Evolutionary conservation across 495 filamentous ascomycete species (phyloP).

Genomic region (Penicillium coffeae): DNA sequence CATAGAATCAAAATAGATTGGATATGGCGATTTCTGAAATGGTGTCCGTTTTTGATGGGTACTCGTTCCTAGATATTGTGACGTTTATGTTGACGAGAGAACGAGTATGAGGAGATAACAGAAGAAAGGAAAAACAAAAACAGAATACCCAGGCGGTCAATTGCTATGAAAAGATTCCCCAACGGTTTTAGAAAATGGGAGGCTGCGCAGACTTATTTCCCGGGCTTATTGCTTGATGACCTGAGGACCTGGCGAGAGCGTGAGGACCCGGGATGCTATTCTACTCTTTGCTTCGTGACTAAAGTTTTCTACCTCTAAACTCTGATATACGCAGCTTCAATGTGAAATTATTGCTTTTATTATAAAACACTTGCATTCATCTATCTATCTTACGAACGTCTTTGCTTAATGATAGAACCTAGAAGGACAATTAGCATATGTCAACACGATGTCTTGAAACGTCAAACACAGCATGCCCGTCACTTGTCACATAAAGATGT

Average conservation of each 20-base stretch:
- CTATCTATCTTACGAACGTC: too few species aligned
- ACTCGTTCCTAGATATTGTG: not conserved
- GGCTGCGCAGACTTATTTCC: not conserved
- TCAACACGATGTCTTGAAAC: not conserved
- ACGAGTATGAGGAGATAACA: not conserved
- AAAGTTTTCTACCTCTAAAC: constrained; percentile 1
- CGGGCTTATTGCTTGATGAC: not conserved
- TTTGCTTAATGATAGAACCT: too few species aligned
- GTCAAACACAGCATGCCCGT: not conserved
- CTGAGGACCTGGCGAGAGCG: constrained; percentile 1
- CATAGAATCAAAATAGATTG: not conserved
- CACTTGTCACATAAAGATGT: constrained; percentile 8
- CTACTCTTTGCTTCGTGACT: constrained; percentile 7
- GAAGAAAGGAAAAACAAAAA: not conserved
- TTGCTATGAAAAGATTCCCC: constrained; percentile 6
- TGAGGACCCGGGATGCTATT: constrained; percentile 3
- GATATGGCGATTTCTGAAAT: not conserved
- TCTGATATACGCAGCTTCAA: constrained; percentile 15
- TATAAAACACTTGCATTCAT: too few species aligned
- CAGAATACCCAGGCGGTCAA: not conserved
- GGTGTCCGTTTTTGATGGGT: not conserved
- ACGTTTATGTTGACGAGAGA: not conserved
- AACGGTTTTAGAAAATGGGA: constrained; percentile 13
- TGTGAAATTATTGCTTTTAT: constrained; percentile 6
- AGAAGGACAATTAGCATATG: constrained; percentile 10